Evolutionary conservation across 495 filamentous ascomycete species (phyloP), one percentile per base, ranked within the genome.

Genomic region (Trichoderma virens): DNA sequence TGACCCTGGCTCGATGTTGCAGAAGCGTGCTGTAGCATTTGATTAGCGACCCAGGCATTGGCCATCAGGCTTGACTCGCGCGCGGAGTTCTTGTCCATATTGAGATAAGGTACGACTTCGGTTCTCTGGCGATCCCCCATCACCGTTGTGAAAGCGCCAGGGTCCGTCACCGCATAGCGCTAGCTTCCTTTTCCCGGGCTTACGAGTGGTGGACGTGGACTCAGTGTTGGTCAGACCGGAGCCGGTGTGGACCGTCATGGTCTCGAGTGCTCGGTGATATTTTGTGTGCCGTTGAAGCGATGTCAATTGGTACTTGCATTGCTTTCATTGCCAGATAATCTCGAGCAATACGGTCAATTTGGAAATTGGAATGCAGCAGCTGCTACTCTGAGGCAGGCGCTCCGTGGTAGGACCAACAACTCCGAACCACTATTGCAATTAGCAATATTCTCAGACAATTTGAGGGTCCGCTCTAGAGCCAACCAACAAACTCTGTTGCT

Each of bases 121-220:
- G 51, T 56, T 56, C 51, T 56, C 51, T 56, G 51, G 27, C 51
- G 51, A 56, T 56, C 51, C 51, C 51, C 51, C 51, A 56, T 8
- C 3, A 28, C 51, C 51, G 51, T 16, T 56, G 51, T 9, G 28
- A 56, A 28, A 56, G 51, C 27, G 16, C 51, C 51, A 27, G 51
- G 51, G 51, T 56, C 51, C 51, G 51, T 56, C 51, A 56, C 51
- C 51, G 51, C 51, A 56, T 56, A 7, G 51, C 23, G 51, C 51
- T 56, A 56, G 27, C 13, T 5, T 56, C 51, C 51, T 25, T 28
- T 56, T 56, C 25, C 51, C 51, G 51, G 51, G 51, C 51, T 28
- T 18, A 28, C 27, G 11, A 56, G 51, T 56, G 7, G 23, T 14
- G 23, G 23, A 27, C 23, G 2, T 8, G 18, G 43, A 23, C n/a